A percentile compares a stretch with the other conserved stretches of the same genome.
Evolutionary conservation across 305 asterid species (phyloP).

Genomic region (Solanum hybrid): DNA sequence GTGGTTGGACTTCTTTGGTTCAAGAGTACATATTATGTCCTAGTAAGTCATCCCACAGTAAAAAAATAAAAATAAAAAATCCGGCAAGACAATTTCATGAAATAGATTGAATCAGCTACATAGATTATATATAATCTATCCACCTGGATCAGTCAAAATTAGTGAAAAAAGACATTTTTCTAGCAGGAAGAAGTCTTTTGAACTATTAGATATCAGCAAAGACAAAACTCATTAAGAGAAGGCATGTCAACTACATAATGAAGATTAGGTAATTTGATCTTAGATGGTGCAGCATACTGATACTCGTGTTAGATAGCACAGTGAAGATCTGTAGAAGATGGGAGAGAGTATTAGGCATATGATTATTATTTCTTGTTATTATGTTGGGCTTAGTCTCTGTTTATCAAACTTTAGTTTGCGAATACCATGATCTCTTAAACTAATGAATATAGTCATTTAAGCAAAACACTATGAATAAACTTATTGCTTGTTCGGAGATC

Average conservation of each 20-base stretch:
- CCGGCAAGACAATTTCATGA: not conserved
- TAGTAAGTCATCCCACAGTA: not conserved
- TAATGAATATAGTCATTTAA: not conserved
- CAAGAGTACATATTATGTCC: not conserved
- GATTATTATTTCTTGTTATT: not conserved
- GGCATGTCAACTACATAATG: not conserved
- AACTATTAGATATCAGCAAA: not conserved
- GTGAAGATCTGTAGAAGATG: not conserved
- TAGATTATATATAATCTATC: not conserved
- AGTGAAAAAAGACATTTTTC: not conserved
- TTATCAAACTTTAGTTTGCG: not conserved
- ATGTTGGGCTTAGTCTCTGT: not conserved
- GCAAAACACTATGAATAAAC: not conserved
- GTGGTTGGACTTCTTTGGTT: not conserved
- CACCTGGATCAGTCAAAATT: not conserved
- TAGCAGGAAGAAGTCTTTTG: not conserved
- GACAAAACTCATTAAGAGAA: not conserved
- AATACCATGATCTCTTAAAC: not conserved
- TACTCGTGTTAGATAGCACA: not conserved
- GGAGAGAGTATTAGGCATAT: not conserved
- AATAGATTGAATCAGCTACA: not conserved
- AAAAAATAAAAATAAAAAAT: not conserved
- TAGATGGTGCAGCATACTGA: not conserved
- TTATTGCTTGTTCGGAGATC: conserved; percentile 7
- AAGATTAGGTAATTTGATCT: not conserved